Percentiles rank a stretch among this genome's conserved stretches.
Evolutionary conservation across 306 rosid genomes (phyloP).

Genomic region (Cyclanthera cordifolia): DNA sequence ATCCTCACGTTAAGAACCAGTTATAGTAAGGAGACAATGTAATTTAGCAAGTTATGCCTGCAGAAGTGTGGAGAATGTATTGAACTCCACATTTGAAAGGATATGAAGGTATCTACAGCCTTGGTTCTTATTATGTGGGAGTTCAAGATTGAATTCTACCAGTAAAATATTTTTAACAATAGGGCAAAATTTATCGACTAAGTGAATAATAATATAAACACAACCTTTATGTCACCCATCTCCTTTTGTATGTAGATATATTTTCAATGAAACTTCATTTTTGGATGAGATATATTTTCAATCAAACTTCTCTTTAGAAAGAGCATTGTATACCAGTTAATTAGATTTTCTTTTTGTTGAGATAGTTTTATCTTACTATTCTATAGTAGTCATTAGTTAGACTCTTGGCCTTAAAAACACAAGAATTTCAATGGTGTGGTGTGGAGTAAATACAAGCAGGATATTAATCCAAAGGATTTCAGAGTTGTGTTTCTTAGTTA

Average conservation of each 20-base stretch:
- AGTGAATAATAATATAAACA: neutral
- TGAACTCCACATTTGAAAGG: neutral
- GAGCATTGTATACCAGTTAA: neutral
- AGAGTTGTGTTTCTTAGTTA: neutral
- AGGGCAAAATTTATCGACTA: neutral
- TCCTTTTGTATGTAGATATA: neutral
- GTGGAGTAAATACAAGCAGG: neutral
- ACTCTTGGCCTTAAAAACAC: too few relatives aligned
- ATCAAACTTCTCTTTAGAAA: neutral
- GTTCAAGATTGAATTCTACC: neutral
- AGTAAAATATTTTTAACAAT: neutral
- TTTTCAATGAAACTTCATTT: neutral
- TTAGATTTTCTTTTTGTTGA: neutral
- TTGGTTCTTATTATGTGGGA: neutral
- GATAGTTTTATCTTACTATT: constrained; percentile 1
- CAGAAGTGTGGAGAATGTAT: neutral
- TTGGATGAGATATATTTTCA: neutral
- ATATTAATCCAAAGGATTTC: neutral
- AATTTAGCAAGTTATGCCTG: neutral
- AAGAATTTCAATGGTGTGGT: too few relatives aligned
- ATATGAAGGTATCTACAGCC: neutral
- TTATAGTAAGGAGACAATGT: neutral
- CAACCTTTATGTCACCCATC: neutral
- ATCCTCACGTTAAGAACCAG: neutral
- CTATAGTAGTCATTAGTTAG: neutral